Evolutionary conservation across 768 basidiomycete species (phyloP), one percentile per base, ranked within the genome.

Genomic region (Rickenella mellea): DNA sequence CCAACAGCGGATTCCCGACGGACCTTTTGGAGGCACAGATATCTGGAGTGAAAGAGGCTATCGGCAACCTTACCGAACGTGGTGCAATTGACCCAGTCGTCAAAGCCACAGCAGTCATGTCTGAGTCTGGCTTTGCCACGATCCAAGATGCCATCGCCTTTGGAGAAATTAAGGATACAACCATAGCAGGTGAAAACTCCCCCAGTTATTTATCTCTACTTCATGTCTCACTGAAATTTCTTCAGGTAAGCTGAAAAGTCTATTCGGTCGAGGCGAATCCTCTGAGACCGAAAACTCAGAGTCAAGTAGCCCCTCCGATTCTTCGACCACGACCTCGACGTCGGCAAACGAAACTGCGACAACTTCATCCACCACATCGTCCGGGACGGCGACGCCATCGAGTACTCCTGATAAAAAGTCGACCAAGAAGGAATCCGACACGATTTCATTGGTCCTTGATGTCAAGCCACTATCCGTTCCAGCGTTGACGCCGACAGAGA

Each of bases 121-220:
- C 87, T 28, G 87, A 92, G 40, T 88, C 87, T 39, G 91, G 92
- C 6, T 83, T 97, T 53, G 67, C 89, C 5, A 78, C 81, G 2
- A 78, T 90, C 27, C 72, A 78, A 11, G 84, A 87, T 42, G 93
- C 89, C 0, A 55, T 91, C 30, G 78, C 80, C 5, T 79, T 74
- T 44, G 89, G 83, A 6, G 85, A 90, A 51, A 72, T 85, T 54
- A 91, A 86, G 57, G 80, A 85, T 48, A 84, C 87, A 12, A 82
- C 80, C 19, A 59, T 90, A 33, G 67, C 80, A 43, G 85, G 86
- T 83, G 51, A 43, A 71, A 47, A 24, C 8, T 44, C 11, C 29
- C 30, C 17, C 19, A 27, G 35, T 15, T 6, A 10, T 30, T 35
- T 25, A 6, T 29, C 19, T 19, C 35, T 43, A 17, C 24, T 44